Evolutionary conservation across 176 grass and related monocot genomes (phyloP), one percentile per base, ranked within the genome.

Genomic region (Guadua angustifolia): DNA sequence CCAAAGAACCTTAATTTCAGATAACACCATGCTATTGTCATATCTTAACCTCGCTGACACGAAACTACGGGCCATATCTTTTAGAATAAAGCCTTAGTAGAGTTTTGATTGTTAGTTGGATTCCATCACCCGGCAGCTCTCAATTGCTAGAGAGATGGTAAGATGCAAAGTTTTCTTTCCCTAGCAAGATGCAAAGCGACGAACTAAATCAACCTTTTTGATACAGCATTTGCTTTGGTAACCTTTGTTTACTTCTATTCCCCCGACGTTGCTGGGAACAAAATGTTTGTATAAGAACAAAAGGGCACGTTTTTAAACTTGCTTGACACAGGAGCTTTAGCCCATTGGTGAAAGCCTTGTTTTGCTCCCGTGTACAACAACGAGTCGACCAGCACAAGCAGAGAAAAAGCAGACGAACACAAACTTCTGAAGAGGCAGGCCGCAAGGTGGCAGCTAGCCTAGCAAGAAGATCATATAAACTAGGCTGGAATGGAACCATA

Each of bases 251-350:
- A 12, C 24, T 15, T 76, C 18, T 8, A 71, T 36, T 36, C 22
- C 17, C 53, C 42, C 44, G 63, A 87, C 65, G 43, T 65, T 56
- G 35, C 22, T 64, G 73, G 35, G 38, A 65, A 65, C 57, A 79
- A 65, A 51, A 78, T 10, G 38, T 29, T 26, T 61, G 32, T 76
- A 22, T 70, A 88, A 42, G 10, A 71, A 59, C 40, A 21, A 40
- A 26, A 8, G 42, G 7, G 53, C 45, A n/a, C 43, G 43, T 52
- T n/a, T 35, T 45, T 9, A 2, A 52, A 32, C 33, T 62, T 40
- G 40, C 29, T 80, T 52, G 4, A 8, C 7, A 71, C 38, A 24
- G 9, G 67, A 86, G 72, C n/a, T 39, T 77, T n/a, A 73, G 4
- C n/a, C 52, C 2, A 52, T 38, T 22, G 66, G 16, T 9, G 8